Base-by-base conservation (phyloP, 345 rosid species). In the Brassica carinata region DNA sequence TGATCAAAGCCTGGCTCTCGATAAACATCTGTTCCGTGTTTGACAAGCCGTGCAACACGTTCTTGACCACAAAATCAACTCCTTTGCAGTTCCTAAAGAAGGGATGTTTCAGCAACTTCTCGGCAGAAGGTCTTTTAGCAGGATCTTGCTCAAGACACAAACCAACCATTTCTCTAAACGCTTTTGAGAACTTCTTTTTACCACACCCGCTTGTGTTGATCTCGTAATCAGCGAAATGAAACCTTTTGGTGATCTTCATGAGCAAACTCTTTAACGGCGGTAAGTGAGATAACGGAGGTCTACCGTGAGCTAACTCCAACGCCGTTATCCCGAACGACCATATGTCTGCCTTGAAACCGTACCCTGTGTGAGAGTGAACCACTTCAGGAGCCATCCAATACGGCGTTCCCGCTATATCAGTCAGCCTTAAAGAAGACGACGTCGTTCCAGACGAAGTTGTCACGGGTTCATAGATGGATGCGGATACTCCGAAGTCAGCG, bases 361-460 rank as follows among this genome's bases (percentile, higher is more conserved):
- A 92, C 33, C 97, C 97, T 1, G 82, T 88, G 79, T 92, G 98
- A 1, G 98, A 91, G 81, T 91, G 98, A 40, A 94, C 90, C 74
- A 94, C 98, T 86, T 92, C 98, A 2, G 97, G 98, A 18, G 98
- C 97, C 97, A 94, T 94, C 98, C 98, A 94, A 68, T 92, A 94
- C 1, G 95, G 95, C 0, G 97, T 91, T 9, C 98, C 97, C 0
- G 98, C 88, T 23, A 92, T 57, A 79, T 91, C 93, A 1, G 92
- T 91, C 5, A 92, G 80, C 87, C 85, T 81, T 77, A 82, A 51
- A 57, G 88, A 73, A 4, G 94, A 79, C 0, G 91, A 84, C 14
- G 73, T 72, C 0, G 84, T 66, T 17, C 43, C 36, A 66, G 74
- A 71, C 0, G 84, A 81, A 0, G 82, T 27, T 0, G 77, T 79